Base-by-base conservation (phyloP, 2,329 filamentous ascomycete genomes). In the Beauveria bassiana region DNA sequence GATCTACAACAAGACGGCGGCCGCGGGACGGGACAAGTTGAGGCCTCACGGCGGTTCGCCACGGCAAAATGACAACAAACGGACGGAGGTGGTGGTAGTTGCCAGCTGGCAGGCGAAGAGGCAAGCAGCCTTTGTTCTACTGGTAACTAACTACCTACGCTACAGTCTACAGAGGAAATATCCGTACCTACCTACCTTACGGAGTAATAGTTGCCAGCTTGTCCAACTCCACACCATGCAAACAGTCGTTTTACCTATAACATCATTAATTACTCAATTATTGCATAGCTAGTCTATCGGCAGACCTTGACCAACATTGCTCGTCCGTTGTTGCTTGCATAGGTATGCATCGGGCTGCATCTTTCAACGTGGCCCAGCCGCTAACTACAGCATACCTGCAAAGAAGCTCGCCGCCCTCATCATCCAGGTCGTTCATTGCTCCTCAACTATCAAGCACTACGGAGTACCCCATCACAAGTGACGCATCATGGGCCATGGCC, bases 261-360 rank as follows among this genome's bases (percentile, higher is more conserved):
- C 14, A 38, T 38, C 34, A 38, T 16, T 38, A 38, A 38, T 38
- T 38, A 16, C 34, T 16, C 34, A 38, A 16, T 16, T 38, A 38
- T 38, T 14, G 34, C 12, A 38, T 16, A 38, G 12, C 34, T 34
- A 34, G 31, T 34, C 12, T 38, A 38, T 38, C 34, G 34, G 34
- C 34, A 38, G 34, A 38, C 34, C 12, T 16, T 38, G 34, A 18
- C 28, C 16, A 47, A 38, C 28, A 22, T 20, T 58, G 50, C 55
- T 50, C 55, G 45, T 50, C 46, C 43, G 26, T 40, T 26, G 28
- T 14, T 52, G 40, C 47, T 26, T 50, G 26, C 26, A 7, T 6
- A 38, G 34, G 34, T 28, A 54, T 45, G 57, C 57, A 60, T 47
- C 24, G 47, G 49, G 58, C 50, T 60, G 58, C 58, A 60, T 46